Evolutionary conservation across 2,329 filamentous ascomycete species (phyloP).

Genomic region (Pseudogymnoascus sp.): DNA sequence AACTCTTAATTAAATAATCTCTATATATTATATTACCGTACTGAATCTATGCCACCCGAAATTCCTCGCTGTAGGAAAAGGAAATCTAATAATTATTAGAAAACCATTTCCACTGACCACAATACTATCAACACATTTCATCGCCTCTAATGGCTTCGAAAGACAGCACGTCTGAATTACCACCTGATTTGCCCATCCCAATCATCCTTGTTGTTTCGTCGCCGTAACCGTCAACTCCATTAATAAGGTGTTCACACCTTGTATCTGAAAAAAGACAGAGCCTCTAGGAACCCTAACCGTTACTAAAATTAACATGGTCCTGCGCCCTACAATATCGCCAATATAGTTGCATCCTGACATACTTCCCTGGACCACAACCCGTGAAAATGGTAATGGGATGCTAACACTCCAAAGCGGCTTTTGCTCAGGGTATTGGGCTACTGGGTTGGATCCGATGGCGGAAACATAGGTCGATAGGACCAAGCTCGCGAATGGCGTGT

Average conservation of each 20-base stretch:
- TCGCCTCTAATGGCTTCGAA: neutral
- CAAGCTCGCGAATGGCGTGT: neutral
- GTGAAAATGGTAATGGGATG: neutral
- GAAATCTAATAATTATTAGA: neutral
- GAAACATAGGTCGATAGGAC: neutral
- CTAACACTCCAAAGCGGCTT: neutral
- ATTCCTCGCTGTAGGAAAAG: neutral
- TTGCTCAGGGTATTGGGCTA: neutral
- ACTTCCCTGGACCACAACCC: neutral
- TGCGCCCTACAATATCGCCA: too few relatives aligned
- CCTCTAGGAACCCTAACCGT: too few relatives aligned
- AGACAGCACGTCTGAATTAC: neutral
- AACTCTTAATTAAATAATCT: neutral
- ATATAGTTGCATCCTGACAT: too few relatives aligned
- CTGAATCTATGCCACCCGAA: neutral
- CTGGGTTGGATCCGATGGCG: neutral
- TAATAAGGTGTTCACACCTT: neutral
- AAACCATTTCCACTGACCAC: neutral
- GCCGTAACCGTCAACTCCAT: neutral
- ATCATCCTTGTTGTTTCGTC: neutral
- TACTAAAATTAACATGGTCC: too few relatives aligned
- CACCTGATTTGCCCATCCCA: neutral
- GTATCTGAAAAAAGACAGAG: too few relatives aligned
- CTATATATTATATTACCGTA: neutral
- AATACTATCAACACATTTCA: neutral